Percentiles rank a stretch among this genome's conserved stretches.
Conservation (phyloP, 2,329 filamentous ascomycete species). For the Ceratocystiopsis brevicomis region DNA sequence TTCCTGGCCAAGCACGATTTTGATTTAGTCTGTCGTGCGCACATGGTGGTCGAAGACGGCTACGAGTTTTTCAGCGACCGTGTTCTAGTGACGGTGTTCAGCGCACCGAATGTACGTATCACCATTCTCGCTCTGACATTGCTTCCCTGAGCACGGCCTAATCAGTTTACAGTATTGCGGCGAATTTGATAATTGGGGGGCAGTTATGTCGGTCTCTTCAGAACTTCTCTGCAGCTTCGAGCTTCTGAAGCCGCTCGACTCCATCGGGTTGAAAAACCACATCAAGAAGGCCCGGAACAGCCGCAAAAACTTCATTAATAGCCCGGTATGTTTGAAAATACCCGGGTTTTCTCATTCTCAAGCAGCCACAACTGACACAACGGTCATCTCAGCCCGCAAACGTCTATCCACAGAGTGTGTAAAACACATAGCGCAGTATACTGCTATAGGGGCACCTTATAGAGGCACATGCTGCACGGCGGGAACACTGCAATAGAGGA, state of each 20-base stretch:
- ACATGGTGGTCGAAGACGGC: slow-evolving; percentile 98
- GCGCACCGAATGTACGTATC: slow-evolving; percentile 77
- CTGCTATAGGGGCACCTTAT: no score
- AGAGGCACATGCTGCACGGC: no score
- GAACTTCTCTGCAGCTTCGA: slow-evolving; percentile 95
- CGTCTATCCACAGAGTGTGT: slow-evolving; percentile 38
- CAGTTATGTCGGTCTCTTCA: slow-evolving; percentile 91
- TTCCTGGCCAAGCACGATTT: slow-evolving; percentile 92
- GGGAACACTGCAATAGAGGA: no score
- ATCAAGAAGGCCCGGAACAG: slow-evolving; percentile 97
- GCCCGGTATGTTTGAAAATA: slow-evolving; percentile 49
- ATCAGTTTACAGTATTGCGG: slow-evolving; percentile 58
- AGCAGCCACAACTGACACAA: neutral
- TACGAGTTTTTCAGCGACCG: slow-evolving; percentile 98
- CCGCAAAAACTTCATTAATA: slow-evolving; percentile 87
- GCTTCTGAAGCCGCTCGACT: slow-evolving; percentile 87
- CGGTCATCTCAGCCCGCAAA: slow-evolving; percentile 26
- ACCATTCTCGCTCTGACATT: neutral
- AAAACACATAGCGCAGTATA: neutral
- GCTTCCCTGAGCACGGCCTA: no score
- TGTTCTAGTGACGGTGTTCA: slow-evolving; percentile 90
- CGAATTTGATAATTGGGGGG: slow-evolving; percentile 98
- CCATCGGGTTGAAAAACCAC: slow-evolving; percentile 87
- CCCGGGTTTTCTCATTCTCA: neutral
- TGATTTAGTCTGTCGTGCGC: slow-evolving; percentile 86